These are phyloP conservation scores for Teunomyces kruisii DNA, from an alignment of 805 yeast species.

Conservation along the genomic window DNA sequence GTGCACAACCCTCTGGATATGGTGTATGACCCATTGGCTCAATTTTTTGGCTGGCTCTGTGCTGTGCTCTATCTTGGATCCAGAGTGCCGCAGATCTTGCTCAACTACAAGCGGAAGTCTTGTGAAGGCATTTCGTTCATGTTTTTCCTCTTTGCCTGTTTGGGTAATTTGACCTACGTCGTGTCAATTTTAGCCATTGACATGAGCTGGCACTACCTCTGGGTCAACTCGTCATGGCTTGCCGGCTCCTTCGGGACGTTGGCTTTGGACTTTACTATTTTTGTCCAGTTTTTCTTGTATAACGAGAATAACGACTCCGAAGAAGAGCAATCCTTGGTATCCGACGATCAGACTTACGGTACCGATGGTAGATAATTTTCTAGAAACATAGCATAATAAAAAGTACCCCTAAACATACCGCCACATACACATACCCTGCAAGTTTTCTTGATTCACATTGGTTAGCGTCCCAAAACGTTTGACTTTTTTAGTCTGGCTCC, in stretches of 20 bases:
- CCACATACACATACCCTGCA: too few species aligned
- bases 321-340: conserved; percentile 11
- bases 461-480: too few species aligned
- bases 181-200: conserved; percentile 79
- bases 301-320: conserved; percentile 32
- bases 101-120: conserved; percentile 83
- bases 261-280: conserved; percentile 77
- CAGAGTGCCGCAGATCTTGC: conserved; percentile 84
- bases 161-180: conserved; percentile 91
- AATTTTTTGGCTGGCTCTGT: conserved; percentile 80
- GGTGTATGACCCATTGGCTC: conserved; percentile 76
- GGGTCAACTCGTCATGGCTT: conserved; percentile 89
- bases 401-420: too few species aligned
- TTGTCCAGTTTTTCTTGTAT: conserved; percentile 82
- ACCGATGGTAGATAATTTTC: not conserved
- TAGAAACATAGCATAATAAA: not conserved
- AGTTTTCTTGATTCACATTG: too few species aligned
- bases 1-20: conserved; percentile 41
- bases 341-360: not conserved
- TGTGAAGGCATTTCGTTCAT: conserved; percentile 94
- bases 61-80: conserved; percentile 81
- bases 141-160: conserved; percentile 91
- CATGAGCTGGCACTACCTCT: conserved; percentile 62
- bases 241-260: conserved; percentile 90
- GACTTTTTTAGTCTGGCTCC: not conserved